Evolutionary conservation across 1,284 basidiomycete species (phyloP), one percentile per base, ranked within the genome.

Genomic region (Tremellales sp.): DNA sequence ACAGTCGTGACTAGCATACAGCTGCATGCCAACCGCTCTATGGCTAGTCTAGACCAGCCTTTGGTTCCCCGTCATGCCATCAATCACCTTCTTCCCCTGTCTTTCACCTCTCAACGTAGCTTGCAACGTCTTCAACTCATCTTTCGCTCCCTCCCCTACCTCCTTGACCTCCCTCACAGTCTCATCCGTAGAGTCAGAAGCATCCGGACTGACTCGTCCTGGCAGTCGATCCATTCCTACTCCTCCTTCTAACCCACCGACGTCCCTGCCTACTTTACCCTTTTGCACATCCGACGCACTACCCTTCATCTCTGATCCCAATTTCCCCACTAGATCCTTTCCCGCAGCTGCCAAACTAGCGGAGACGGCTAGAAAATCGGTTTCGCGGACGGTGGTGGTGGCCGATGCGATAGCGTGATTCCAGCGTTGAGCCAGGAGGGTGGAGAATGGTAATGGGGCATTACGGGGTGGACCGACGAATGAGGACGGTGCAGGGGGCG

Each of bases 361-460:
- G 8, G 60, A 60, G n/a, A 68, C 40, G 11, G 45, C 46, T 10
- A 40, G 21, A 61, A 63, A 70, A 49, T 70, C 60, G 13, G 64
- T 63, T 31, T 53, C 45, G 7, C 60, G 53, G 10, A 62, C 60
- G 27, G 50, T 46, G 7, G 43, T 44, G 5, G 65, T 53, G 7
- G 58, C 54, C 2, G 43, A 40, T 4, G 56, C 43, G 24, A 72
- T 26, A 7, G 67, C 60, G 8, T 53, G 43, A 54, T 72, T 72
- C 70, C 70, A 72, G 47, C 52, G 49, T 35, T 56, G 52, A 29
- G 58, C 56, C 35, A 72, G 53, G 7, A 60, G 43, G n/a, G 60
- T 54, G 17, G 48, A 42, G 52, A 72, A 68, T 11, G 54, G 43
- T 10, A 24, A 11, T 21, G 39, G 39, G 19, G 19, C 21, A 21